A percentile compares a stretch with the other conserved stretches of the same genome.
Evolutionary conservation across 176 grass and related monocot genomes (phyloP).

Genomic region (Tuctoria greenei): DNA sequence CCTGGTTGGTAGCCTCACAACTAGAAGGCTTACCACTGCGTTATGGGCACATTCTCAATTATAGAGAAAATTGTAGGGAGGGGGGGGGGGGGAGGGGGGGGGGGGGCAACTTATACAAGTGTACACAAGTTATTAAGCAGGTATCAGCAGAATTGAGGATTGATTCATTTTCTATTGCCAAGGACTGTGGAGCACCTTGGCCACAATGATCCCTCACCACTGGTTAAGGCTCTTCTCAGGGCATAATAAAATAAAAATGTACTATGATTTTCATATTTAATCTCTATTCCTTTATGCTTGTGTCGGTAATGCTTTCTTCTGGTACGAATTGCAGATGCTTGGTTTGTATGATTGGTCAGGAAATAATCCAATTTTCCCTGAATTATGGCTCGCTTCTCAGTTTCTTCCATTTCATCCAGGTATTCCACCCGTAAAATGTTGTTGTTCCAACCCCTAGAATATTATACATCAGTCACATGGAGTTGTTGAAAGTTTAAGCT

Average conservation of each 20-base stretch:
- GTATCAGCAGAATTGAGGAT: neutral
- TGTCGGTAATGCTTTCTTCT: neutral
- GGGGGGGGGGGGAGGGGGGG: no score
- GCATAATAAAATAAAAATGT: neutral
- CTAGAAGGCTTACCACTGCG: no score
- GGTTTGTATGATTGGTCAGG: slow-evolving; percentile 57
- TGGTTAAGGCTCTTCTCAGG: neutral
- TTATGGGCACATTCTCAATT: no score
- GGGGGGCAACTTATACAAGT: no score
- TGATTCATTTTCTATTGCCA: neutral
- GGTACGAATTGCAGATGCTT: slow-evolving; percentile 34
- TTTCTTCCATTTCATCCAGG: slow-evolving; percentile 51
- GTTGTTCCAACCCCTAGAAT: neutral
- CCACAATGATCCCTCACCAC: neutral
- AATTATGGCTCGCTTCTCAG: slow-evolving; percentile 41
- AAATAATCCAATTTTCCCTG: slow-evolving; percentile 51
- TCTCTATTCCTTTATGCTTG: neutral
- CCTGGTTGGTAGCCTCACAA: no score
- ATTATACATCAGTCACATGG: neutral
- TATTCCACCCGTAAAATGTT: neutral
- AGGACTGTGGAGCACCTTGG: neutral
- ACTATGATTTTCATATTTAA: neutral
- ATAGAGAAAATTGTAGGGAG: no score
- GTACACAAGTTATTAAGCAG: neutral
- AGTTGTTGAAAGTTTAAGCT: neutral